phyloP scores from a whole-genome alignment of 805 yeast species.

The Metschnikowia gruessii region DNA sequence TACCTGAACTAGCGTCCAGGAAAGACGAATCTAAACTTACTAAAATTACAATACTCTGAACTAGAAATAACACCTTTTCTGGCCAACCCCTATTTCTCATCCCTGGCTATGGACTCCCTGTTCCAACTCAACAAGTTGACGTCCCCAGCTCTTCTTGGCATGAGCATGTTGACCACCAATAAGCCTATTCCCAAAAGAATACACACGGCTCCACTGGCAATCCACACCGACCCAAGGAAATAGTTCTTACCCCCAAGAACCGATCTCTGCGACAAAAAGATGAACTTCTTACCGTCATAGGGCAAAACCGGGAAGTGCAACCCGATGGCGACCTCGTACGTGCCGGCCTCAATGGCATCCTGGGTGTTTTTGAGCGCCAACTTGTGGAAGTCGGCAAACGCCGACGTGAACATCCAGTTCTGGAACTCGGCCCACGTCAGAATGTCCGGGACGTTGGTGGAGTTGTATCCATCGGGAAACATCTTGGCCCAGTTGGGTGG shows the following conservation, averaged over 20 bases:
- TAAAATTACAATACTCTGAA: not conserved
- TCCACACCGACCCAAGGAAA: slow-evolving; percentile 71
- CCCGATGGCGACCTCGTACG: slow-evolving; percentile 63
- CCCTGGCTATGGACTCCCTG: slow-evolving; percentile 31
- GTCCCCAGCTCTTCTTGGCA: slow-evolving; percentile 73
- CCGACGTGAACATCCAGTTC: slow-evolving; percentile 47
- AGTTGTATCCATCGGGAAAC: slow-evolving; percentile 44
- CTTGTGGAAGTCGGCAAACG: slow-evolving; percentile 41
- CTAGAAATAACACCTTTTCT: not conserved
- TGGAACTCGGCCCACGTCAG: slow-evolving; percentile 44
- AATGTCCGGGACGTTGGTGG: slow-evolving; percentile 42
- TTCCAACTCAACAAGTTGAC: slow-evolving; percentile 73
- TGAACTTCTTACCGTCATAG: slow-evolving; percentile 63
- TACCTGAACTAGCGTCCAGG: too few species aligned
- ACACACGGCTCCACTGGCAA: slow-evolving; percentile 72
- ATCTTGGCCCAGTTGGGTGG: slow-evolving; percentile 46
- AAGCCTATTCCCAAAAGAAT: slow-evolving; percentile 53
- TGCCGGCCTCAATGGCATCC: slow-evolving; percentile 53
- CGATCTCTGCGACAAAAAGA: slow-evolving; percentile 67
- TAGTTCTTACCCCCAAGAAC: slow-evolving; percentile 74
- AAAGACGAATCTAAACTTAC: slow-evolving; percentile 25
- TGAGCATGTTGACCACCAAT: slow-evolving; percentile 52
- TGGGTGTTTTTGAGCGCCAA: slow-evolving; percentile 61
- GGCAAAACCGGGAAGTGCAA: slow-evolving; percentile 76
- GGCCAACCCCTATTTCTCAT: slow-evolving; percentile 11